phyloP scores from a whole-genome alignment of 345 rosid species.

The Brassica juncea region DNA sequence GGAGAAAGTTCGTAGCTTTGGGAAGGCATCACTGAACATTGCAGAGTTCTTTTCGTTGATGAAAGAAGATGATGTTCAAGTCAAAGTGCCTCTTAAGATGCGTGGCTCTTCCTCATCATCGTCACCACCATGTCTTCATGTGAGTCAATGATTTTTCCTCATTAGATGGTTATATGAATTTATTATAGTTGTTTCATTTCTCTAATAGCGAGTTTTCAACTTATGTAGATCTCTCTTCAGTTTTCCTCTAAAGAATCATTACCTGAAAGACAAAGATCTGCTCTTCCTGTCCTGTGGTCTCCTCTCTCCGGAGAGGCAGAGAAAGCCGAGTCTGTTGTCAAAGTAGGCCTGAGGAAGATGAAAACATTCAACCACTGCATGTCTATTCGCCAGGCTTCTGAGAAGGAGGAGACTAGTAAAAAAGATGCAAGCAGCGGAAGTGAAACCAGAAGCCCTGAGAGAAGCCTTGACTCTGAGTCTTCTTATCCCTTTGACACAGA shows the following conservation, averaged over 20 bases:
- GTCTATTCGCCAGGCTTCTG: conserved; percentile 61
- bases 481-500: conserved; percentile 81
- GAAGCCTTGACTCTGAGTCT: conserved; percentile 76
- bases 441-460: conserved; percentile 63
- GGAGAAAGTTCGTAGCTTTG: conserved; percentile 59
- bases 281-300: conserved; percentile 53
- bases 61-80: conserved; percentile 61
- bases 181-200: background rate
- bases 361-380: conserved; percentile 76
- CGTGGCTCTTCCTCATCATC: conserved; percentile 42
- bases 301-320: conserved; percentile 58
- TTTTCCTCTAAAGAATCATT: conserved; percentile 40
- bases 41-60: conserved; percentile 60
- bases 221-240: conserved; percentile 46
- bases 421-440: conserved; percentile 47
- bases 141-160: background rate
- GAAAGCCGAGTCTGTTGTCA: conserved; percentile 81
- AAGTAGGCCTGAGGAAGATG: conserved; percentile 87
- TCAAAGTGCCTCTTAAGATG: conserved; percentile 56
- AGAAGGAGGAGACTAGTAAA: conserved; percentile 27
- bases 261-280: conserved; percentile 33
- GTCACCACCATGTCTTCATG: conserved; percentile 39
- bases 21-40: conserved; percentile 60
- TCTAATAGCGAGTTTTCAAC: conserved; percentile 25
- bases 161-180: background rate